Base-by-base conservation (phyloP, 768 basidiomycete genomes). In the Serendipita sp. region DNA sequence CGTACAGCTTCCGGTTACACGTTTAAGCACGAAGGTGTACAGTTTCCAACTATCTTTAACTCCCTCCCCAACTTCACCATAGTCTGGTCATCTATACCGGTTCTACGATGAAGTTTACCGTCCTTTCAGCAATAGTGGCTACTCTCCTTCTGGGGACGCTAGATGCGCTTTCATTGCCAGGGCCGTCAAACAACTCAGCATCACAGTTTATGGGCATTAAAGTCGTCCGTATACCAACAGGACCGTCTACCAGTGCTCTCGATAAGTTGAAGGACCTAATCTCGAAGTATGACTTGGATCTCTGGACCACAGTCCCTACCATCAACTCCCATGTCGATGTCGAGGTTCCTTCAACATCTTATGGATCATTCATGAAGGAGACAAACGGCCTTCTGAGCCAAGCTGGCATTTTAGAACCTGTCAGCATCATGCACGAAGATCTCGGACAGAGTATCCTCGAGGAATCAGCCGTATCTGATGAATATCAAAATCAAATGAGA, bases 361-460 rank as follows among this genome's bases (percentile, higher is more conserved):
- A 60, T n/a, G 10, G 11, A 8, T 10, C 8, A 16, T 60, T 60
- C 35, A 60, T 60, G 56, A 60, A 60, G 28, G 35, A n/a, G 16
- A 35, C 35, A 60, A 16, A 30, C 18, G n/a, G n/a, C 8, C 24
- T 60, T 4, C 28, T 28, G 16, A 35, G 28, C 28, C 5, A 32
- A 3, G 56, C 56, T n/a, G 56, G 56, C 10, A 60, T 60, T n/a
- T 28, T 60, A 8, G 56, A 60, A n/a, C 56, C 56, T 35, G 56
- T 60, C 56, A 60, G 16, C 16, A 37, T 60, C 16, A 60, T 60
- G 56, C 56, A 60, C n/a, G 56, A 60, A 30, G 56, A 60, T 32
- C 35, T 60, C 28, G 56, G 56, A 1, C 24, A 60, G 34, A 37
- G 28, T 28, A 60, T 60, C 28, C 34, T 60, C 24, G 56, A 60